phyloP scores from a whole-genome alignment of 208 protist genomes.

The Porcisia deanei region DNA sequence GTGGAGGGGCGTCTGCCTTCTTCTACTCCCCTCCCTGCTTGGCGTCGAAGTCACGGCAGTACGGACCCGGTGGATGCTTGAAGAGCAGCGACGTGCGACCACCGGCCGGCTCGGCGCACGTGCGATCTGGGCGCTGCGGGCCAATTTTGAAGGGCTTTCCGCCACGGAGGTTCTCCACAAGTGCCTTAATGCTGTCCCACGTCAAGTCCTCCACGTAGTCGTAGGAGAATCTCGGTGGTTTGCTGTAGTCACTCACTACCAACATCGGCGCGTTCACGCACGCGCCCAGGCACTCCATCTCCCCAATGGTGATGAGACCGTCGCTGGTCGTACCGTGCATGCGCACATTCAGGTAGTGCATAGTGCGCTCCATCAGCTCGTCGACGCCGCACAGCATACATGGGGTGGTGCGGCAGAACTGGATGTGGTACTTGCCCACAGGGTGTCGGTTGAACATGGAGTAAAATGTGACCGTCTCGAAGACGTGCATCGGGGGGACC shows the following conservation, averaged over 20 bases:
- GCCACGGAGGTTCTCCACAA: conserved; percentile 78
- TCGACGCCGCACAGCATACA: conserved; percentile 93
- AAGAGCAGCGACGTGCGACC: conserved; percentile 86
- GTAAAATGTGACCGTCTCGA: conserved; percentile 94
- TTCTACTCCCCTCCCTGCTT: conserved; percentile 45
- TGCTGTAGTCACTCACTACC: conserved; percentile 92
- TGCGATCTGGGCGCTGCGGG: conserved; percentile 70
- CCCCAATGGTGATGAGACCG: conserved; percentile 90
- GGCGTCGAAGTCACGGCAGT: conserved; percentile 86
- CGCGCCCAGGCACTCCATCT: conserved; percentile 95
- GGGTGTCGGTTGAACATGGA: conserved; percentile 96
- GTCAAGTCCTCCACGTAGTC: conserved; percentile 91
- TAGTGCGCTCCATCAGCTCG: conserved; percentile 80
- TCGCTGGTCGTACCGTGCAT: conserved; percentile 88
- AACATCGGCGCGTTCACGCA: conserved; percentile 95
- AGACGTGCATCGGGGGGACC: conserved; percentile 91
- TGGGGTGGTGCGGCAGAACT: conserved; percentile 94
- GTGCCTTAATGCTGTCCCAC: conserved; percentile 81
- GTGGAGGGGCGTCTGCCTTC: conserved; percentile 29
- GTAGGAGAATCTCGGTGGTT: conserved; percentile 87
- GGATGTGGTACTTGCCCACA: conserved; percentile 94
- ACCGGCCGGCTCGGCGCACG: conserved; percentile 70
- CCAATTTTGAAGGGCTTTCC: conserved; percentile 81
- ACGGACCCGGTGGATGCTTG: conserved; percentile 81
- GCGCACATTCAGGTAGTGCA: conserved; percentile 82